phyloP scores from a whole-genome alignment of 495 filamentous ascomycete genomes.

The Copromyces sp. region DNA sequence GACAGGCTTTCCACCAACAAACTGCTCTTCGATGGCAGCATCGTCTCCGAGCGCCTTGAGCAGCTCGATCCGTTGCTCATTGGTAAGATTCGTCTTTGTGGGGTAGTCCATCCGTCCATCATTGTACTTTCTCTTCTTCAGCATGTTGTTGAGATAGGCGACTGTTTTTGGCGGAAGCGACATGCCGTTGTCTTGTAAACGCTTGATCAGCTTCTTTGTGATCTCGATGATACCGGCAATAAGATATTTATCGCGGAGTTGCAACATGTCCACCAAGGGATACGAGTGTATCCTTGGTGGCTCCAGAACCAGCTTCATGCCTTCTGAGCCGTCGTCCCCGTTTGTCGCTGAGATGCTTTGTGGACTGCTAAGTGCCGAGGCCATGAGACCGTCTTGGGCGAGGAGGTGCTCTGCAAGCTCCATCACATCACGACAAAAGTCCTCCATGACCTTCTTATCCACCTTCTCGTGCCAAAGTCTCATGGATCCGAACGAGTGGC shows the following conservation, averaged over 20 bases:
- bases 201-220: constrained; percentile 57
- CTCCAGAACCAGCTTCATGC: constrained; percentile 46
- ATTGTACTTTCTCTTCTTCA: constrained; percentile 20
- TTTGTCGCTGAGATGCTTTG: constrained; percentile 31
- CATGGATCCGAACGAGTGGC: constrained; percentile 71
- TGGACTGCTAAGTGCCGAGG: constrained; percentile 45
- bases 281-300: constrained; percentile 54
- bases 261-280: constrained; percentile 69
- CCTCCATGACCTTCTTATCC: constrained; percentile 67
- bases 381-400: constrained; percentile 68
- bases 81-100: constrained; percentile 61
- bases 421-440: constrained; percentile 90
- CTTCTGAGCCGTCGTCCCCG: constrained; percentile 31
- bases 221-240: constrained; percentile 57
- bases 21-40: constrained; percentile 39
- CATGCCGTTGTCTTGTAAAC: constrained; percentile 60
- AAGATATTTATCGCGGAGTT: constrained; percentile 77
- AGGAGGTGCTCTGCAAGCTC: constrained; percentile 82
- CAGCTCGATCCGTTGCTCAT: constrained; percentile 72
- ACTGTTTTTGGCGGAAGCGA: constrained; percentile 51
- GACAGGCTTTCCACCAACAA: constrained; percentile 30
- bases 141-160: constrained; percentile 49
- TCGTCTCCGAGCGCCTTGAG: constrained; percentile 70
- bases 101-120: constrained; percentile 32
- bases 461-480: constrained; percentile 64